These are phyloP conservation scores for Coleophoma eucalyptorum DNA, from an alignment of 2,329 filamentous ascomycete species.

Conservation along the genomic window DNA sequence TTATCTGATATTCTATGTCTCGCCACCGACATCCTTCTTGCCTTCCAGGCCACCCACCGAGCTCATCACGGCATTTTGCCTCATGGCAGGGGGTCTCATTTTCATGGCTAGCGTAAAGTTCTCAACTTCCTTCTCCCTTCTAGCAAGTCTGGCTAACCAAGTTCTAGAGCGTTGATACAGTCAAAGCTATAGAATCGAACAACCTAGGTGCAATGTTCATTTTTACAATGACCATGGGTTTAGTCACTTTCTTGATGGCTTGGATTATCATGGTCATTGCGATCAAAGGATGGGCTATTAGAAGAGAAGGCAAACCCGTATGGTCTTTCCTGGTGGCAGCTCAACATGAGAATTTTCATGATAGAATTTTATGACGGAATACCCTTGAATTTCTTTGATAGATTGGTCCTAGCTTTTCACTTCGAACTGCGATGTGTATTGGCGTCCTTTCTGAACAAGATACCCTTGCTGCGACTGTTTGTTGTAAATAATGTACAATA, in stretches of 20 bases:
- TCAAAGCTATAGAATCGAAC: constrained; percentile 73
- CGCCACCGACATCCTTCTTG: constrained; percentile 74
- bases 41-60: constrained; percentile 87
- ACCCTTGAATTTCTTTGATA: too few relatives aligned
- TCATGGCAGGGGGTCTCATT: constrained; percentile 82
- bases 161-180: constrained; percentile 67
- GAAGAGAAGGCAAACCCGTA: constrained; percentile 28
- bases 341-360: too few relatives aligned
- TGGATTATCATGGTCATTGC: constrained; percentile 77
- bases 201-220: constrained; percentile 87
- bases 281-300: constrained; percentile 83
- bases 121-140: neutral
- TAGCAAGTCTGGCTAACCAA: too few relatives aligned
- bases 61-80: constrained; percentile 79
- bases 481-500: too few relatives aligned
- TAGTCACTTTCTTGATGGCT: constrained; percentile 80
- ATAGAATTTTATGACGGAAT: too few relatives aligned
- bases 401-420: too few relatives aligned
- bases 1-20: constrained; percentile 76
- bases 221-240: constrained; percentile 82
- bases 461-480: too few relatives aligned
- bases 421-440: too few relatives aligned
- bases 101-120: constrained; percentile 84
- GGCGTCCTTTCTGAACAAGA: too few relatives aligned
- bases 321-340: neutral